phyloP scores from a whole-genome alignment of 2,329 filamentous ascomycete species.

The Sphaerulina vaccinii region DNA sequence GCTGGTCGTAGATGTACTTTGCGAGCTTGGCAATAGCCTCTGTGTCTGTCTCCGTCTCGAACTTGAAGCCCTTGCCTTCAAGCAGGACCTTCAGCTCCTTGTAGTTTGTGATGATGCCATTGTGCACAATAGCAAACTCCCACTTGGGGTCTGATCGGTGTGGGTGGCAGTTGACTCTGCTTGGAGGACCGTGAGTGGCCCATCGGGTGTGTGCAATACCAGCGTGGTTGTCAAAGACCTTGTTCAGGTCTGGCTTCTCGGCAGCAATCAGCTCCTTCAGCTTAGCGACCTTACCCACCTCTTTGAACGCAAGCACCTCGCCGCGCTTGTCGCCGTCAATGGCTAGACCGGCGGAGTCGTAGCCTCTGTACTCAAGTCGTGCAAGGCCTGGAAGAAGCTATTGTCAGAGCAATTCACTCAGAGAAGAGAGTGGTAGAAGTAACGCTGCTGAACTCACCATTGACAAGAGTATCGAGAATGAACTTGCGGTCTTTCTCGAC shows the following conservation, averaged over 20 bases:
- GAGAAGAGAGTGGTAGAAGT: conserved; percentile 16
- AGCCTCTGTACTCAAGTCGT: conserved; percentile 96
- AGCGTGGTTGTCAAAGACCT: conserved; percentile 96
- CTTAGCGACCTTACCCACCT: conserved; percentile 98
- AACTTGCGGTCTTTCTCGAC: conserved; percentile 98
- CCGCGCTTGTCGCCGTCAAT: conserved; percentile 99
- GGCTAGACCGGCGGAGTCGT: conserved; percentile 94
- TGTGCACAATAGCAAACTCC: conserved; percentile 98
- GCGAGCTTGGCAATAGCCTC: conserved; percentile 99
- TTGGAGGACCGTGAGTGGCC: conserved; percentile 96
- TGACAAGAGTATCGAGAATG: conserved; percentile 93
- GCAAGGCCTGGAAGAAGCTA: conserved; percentile 66
- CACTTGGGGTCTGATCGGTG: conserved; percentile 94
- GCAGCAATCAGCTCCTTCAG: conserved; percentile 89
- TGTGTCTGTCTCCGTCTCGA: conserved; percentile 98
- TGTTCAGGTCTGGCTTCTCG: conserved; percentile 77
- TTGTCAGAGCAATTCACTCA: conserved; percentile 28
- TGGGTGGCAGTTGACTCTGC: conserved; percentile 94
- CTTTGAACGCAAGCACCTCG: conserved; percentile 95
- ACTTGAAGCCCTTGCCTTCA: conserved; percentile 91
- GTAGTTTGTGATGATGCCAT: conserved; percentile 99
- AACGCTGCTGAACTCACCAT: conserved; percentile 64
- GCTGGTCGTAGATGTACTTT: conserved; percentile 95
- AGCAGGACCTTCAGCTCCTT: conserved; percentile 97
- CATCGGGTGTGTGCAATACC: conserved; percentile 98